phyloP scores from a whole-genome alignment of 345 rosid genomes.

The Trapa bicornis region DNA sequence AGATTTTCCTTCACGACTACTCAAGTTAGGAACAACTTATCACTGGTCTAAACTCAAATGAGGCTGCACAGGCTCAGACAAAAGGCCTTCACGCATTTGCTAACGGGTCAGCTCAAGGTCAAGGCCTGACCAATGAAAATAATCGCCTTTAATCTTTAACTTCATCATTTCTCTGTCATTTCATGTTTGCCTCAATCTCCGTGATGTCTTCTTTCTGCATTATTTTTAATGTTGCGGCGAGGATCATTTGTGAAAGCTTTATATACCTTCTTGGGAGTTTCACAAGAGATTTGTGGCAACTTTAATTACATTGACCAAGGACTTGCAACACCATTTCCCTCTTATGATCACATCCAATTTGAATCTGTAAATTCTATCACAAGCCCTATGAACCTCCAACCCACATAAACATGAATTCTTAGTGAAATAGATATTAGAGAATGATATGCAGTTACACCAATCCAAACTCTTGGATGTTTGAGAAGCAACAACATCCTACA shows the following conservation, averaged over 20 bases:
- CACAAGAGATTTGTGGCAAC: background rate
- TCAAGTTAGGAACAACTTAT: slow-evolving; percentile 68
- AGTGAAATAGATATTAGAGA: no score
- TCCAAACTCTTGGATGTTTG: background rate
- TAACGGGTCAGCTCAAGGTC: slow-evolving; percentile 60
- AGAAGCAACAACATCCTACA: background rate
- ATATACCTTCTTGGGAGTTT: background rate
- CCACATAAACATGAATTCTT: no score
- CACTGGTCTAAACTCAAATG: slow-evolving; percentile 41
- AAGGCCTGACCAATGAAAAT: slow-evolving; percentile 8
- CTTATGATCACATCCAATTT: no score
- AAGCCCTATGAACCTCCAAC: no score
- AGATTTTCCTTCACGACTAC: slow-evolving; percentile 57
- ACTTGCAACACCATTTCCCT: no score
- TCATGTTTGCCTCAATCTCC: background rate
- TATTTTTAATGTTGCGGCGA: background rate
- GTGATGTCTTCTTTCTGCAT: background rate
- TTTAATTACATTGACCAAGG: no score
- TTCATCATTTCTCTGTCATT: background rate
- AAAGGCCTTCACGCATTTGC: slow-evolving; percentile 62
- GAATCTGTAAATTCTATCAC: no score
- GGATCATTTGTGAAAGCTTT: background rate
- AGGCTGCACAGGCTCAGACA: slow-evolving; percentile 72
- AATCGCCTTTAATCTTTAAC: background rate
- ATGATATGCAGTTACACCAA: no score